Conservation (phyloP, 164 flowering plant genomes). For the grape (Vitis vinifera) region DNA sequence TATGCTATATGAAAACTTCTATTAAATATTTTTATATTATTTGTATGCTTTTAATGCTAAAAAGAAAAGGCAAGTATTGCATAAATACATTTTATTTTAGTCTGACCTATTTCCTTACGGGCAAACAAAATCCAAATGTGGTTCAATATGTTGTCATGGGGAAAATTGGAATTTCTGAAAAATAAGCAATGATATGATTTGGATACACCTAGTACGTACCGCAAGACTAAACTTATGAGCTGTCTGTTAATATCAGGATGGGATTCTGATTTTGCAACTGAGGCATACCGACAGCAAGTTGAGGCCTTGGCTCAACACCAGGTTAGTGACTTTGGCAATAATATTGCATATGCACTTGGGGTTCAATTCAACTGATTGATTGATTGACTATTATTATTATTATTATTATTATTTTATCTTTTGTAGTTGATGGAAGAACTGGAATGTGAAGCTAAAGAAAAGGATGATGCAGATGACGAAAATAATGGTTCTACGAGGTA, state of each 20-base stretch:
- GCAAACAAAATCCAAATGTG: too few species aligned
- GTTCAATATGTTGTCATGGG: too few species aligned
- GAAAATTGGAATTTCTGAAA: neutral
- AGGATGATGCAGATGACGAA: slow-evolving; percentile 55
- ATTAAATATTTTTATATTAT: too few species aligned
- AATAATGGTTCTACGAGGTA: slow-evolving; percentile 47
- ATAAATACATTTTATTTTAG: too few species aligned
- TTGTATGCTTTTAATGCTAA: too few species aligned
- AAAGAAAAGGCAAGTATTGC: too few species aligned
- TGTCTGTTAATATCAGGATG: slow-evolving; percentile 50
- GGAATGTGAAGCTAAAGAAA: slow-evolving; percentile 77
- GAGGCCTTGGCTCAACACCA: slow-evolving; percentile 91
- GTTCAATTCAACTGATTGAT: neutral
- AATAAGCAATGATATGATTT: neutral
- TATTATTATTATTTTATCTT: slow-evolving; percentile 2
- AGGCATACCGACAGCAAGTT: slow-evolving; percentile 91
- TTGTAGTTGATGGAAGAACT: slow-evolving; percentile 79
- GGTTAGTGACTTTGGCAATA: slow-evolving; percentile 36
- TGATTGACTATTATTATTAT: too few species aligned
- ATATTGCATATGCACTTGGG: neutral
- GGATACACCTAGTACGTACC: too few species aligned
- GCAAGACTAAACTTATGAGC: neutral
- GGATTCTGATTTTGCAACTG: slow-evolving; percentile 99
- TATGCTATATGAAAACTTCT: too few species aligned
- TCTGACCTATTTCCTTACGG: too few species aligned